Evolutionary conservation across 129 eudicot species (phyloP).

Genomic region (Glebionis coronaria): DNA sequence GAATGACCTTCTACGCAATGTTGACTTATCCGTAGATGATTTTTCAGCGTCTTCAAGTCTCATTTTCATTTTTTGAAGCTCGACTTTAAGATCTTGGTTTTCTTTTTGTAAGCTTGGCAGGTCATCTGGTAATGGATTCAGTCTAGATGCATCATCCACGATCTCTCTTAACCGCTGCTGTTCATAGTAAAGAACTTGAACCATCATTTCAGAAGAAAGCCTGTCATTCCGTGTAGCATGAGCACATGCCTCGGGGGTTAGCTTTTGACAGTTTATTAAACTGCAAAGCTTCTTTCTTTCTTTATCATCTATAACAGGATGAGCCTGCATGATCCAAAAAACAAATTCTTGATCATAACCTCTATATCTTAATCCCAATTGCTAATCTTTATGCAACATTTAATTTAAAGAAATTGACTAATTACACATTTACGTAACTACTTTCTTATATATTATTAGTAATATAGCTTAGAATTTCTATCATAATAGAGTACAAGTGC

Average conservation of each 20-base stretch:
- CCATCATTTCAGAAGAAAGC: conserved; percentile 70
- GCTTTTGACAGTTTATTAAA: conserved; percentile 82
- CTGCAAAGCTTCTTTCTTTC: conserved; percentile 83
- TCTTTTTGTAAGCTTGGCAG: conserved; percentile 47
- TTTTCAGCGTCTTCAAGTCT: conserved; percentile 51
- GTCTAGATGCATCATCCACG: conserved; percentile 33
- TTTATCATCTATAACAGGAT: conserved; percentile 61
- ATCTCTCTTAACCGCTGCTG: conserved; percentile 67
- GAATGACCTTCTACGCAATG: conserved; percentile 59
- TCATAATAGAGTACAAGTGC: too few relatives aligned
- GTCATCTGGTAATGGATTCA: conserved; percentile 34
- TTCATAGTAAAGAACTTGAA: conserved; percentile 88
- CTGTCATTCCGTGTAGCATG: conserved; percentile 88
- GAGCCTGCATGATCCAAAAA: conserved; percentile 55
- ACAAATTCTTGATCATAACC: neutral
- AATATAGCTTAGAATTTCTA: too few relatives aligned
- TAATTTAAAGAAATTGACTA: neutral
- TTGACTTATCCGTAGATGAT: conserved; percentile 39
- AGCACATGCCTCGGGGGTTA: conserved; percentile 72
- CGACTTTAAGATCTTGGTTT: conserved; percentile 78
- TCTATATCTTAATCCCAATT: neutral
- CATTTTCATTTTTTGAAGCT: conserved; percentile 68
- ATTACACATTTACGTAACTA: neutral
- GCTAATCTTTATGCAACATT: conserved; percentile 1
- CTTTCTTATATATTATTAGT: too few relatives aligned